Conservation (phyloP, 2,329 filamentous ascomycete genomes). For the Xylariaceae sp. region DNA sequence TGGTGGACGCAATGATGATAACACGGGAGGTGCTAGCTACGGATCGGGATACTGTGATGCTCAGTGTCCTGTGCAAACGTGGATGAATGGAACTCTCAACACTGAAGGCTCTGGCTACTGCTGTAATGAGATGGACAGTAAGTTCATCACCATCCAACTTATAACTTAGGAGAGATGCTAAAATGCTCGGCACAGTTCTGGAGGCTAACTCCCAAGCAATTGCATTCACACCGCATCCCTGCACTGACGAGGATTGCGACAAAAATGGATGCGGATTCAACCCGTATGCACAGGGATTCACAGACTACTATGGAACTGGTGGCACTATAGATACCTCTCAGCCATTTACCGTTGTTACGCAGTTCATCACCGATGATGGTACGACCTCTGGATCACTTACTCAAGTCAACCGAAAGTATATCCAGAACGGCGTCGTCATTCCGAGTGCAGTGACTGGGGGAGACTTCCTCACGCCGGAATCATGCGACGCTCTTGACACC, state of each 20-base stretch:
- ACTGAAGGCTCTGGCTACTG: slow-evolving; percentile 56
- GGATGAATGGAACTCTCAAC: slow-evolving; percentile 47
- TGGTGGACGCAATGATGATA: slow-evolving; percentile 51
- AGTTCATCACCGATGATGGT: slow-evolving; percentile 22
- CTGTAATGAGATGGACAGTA: slow-evolving; percentile 62
- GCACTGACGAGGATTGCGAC: slow-evolving; percentile 41
- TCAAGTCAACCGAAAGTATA: slow-evolving; percentile 47
- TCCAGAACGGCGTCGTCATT: slow-evolving; percentile 44
- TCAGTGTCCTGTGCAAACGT: slow-evolving; percentile 45
- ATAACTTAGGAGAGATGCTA: not conserved
- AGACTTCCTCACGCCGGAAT: slow-evolving; percentile 22
- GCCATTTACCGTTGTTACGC: slow-evolving; percentile 27
- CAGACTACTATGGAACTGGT: slow-evolving; percentile 23
- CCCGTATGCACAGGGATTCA: slow-evolving; percentile 31
- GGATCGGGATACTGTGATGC: slow-evolving; percentile 60
- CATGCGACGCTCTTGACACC: slow-evolving; percentile 19
- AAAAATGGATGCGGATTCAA: slow-evolving; percentile 37
- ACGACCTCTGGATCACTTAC: slow-evolving; percentile 29
- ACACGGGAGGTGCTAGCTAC: slow-evolving; percentile 55
- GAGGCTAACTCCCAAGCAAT: slow-evolving; percentile 58
- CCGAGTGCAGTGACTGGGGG: slow-evolving; percentile 34
- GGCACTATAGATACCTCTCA: slow-evolving; percentile 26
- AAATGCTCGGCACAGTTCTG: slow-evolving; percentile 39
- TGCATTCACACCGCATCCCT: slow-evolving; percentile 57
- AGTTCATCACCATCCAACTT: slow-evolving; percentile 1